A percentile compares a stretch with the other conserved stretches of the same genome.
Evolutionary conservation across 1,284 basidiomycete species (phyloP).

Genomic region (Sporisorium scitamineum): DNA sequence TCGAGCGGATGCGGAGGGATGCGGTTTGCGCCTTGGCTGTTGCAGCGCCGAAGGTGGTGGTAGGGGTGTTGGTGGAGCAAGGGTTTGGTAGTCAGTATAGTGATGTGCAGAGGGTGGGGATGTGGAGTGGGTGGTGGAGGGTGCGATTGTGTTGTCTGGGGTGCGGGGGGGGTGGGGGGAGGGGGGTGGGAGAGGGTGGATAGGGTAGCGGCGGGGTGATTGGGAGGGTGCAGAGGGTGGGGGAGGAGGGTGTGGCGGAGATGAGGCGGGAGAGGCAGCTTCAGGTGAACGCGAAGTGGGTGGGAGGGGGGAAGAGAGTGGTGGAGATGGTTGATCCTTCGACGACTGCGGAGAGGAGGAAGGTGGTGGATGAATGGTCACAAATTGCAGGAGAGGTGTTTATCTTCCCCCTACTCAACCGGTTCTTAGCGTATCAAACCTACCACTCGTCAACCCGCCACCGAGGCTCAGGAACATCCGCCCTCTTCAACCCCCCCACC

Average conservation of each 20-base stretch:
- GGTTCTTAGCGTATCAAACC: slow-evolving; percentile 77
- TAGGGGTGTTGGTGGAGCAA: slow-evolving; percentile 81
- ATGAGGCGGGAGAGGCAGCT: slow-evolving; percentile 21
- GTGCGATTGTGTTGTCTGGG: slow-evolving; percentile 79
- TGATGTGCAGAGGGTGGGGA: slow-evolving; percentile 81
- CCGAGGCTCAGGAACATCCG: slow-evolving; percentile 73
- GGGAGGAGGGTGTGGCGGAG: slow-evolving; percentile 40
- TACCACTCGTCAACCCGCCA: background rate
- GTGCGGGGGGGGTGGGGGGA: background rate
- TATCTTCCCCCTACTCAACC: slow-evolving; percentile 85
- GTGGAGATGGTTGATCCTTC: background rate
- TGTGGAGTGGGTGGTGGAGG: slow-evolving; percentile 87
- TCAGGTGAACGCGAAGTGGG: background rate
- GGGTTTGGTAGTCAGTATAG: slow-evolving; percentile 94
- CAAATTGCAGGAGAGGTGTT: slow-evolving; percentile 60
- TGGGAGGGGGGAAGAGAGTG: background rate
- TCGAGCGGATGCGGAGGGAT: slow-evolving; percentile 81
- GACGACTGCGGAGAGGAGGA: background rate
- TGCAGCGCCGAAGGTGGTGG: slow-evolving; percentile 80
- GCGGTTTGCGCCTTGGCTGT: slow-evolving; percentile 83
- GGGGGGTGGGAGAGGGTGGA: slow-evolving; percentile 13
- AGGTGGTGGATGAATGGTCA: slow-evolving; percentile 4
- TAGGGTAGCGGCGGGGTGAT: slow-evolving; percentile 15
- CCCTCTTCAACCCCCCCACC: slow-evolving; percentile 81
- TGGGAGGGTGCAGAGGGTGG: slow-evolving; percentile 13